Evolutionary conservation across 768 basidiomycete genomes (phyloP), one percentile per base, ranked within the genome.

Genomic region (Podaxis sp.): DNA sequence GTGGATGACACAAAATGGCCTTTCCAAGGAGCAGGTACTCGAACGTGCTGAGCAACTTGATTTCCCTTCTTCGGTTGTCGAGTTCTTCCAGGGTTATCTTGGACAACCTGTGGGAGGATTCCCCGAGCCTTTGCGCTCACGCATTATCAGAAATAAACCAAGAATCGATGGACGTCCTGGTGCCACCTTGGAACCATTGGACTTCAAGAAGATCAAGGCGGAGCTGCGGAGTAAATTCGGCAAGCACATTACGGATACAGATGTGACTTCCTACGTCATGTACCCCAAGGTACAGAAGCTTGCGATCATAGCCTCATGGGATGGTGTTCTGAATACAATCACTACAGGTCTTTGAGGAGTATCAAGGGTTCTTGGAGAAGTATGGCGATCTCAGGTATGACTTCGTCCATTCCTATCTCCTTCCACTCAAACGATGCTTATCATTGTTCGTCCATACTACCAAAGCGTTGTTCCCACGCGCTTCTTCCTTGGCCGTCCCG

Each of bases 41-140:
- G 83, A 86, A 7, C 86, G 89, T 54, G 97, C 96, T 46, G 90
- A 91, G 46, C 83, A 85, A 61, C 87, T 99, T 62, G 97, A 99
- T 75, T 98, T 99, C 88, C 97, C 97, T 7, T 95, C 93, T 10
- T 95, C 91, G 36, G 93, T 94, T 50, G 92, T 94, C 44, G 96
- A 98, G 69, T 99, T 97, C 83, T 98, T 98, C 93, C 95, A 98
- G 72, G 97, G 97, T 16, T 96, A 95, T 76, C 91, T 99, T 64
- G 96, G 97, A 35, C 94, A 98, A 71, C 97, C 97, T 58, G 90
- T 93, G 70, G 97, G 95, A 71, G 96, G 97, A 51, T 98, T 98
- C 90, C 97, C 97, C 60, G 97, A 99, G 73, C 95, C 96, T 42
- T 77, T 99, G 64, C 93, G 97, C 64, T 83, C 87, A 64, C 84